Evolutionary conservation across 164 flowering plant genomes (phyloP).

Genomic region (Umbilicus rupestris): DNA sequence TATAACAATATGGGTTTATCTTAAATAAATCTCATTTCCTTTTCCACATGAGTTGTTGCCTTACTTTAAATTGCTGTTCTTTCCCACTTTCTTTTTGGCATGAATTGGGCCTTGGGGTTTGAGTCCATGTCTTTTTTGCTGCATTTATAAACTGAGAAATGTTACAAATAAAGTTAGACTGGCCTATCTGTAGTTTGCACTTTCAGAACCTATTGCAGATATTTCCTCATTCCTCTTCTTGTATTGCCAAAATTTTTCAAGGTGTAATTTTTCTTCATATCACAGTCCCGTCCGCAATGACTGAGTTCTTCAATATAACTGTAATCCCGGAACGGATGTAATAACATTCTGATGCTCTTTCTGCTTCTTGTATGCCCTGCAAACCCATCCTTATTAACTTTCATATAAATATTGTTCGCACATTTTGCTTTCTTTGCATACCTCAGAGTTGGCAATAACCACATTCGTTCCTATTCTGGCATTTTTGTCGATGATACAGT

Average conservation of each 20-base stretch:
- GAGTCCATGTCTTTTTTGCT: too few relatives aligned
- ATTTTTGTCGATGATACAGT: slow-evolving; percentile 88
- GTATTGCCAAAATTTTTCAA: background rate
- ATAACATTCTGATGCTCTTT: slow-evolving; percentile 79
- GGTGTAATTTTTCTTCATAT: slow-evolving; percentile 45
- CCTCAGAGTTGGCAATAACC: slow-evolving; percentile 75
- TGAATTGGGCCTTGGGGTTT: too few relatives aligned
- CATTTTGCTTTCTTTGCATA: slow-evolving; percentile 10
- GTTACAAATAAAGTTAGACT: too few relatives aligned
- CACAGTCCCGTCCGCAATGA: slow-evolving; percentile 57
- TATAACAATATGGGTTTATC: too few relatives aligned
- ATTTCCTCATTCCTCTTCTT: background rate
- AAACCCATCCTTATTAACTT: slow-evolving; percentile 5
- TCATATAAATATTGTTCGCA: background rate
- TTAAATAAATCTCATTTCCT: too few relatives aligned
- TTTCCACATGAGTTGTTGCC: too few relatives aligned
- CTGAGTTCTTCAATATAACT: slow-evolving; percentile 53
- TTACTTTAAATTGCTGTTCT: too few relatives aligned
- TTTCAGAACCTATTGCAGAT: too few relatives aligned
- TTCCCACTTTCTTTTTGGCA: too few relatives aligned
- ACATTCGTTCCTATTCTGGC: slow-evolving; percentile 87
- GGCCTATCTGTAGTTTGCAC: too few relatives aligned
- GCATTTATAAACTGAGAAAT: too few relatives aligned
- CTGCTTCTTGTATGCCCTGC: slow-evolving; percentile 90
- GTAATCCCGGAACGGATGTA: slow-evolving; percentile 83